Base-by-base conservation (phyloP, 2,329 filamentous ascomycete species). In the Massarina eburnea region DNA sequence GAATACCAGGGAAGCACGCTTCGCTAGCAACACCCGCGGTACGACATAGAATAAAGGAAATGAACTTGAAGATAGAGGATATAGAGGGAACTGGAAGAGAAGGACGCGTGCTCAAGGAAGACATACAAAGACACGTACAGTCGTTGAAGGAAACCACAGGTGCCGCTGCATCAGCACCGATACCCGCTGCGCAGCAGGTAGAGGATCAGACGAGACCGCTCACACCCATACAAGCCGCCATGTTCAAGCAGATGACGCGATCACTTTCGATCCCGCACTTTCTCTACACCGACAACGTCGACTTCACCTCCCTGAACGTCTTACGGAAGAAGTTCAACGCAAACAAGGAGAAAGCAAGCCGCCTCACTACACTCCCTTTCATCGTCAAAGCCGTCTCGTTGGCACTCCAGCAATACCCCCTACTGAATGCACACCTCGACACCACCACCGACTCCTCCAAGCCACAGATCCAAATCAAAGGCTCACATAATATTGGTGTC, bases 191-290 rank as follows among this genome's bases (percentile, higher is more conserved):
- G 24, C 45, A 54, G 34, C 63, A 71, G 26, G 57, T 70, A 12
- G 74, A 77, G 43, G 94, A 97, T 71, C 87, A 84, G 8, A 71
- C 77, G 2, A 78, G 86, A 24, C 76, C 81, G 46, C 76, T 99
- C 50, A 89, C 89, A 10, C 85, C 85, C 29, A 87, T 89, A 12
- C 92, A 97, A 73, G 79, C 82, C 29, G 87, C 90, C 66, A 99
- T 99, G 94, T 97, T 96, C 83, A 96, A 95, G 75, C 81, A 85
- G 49, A 99, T 99, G 94, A 96, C 92, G 12, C 84, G 84, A 47
- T 96, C 92, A 2, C 80, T 99, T 52, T 82, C 73, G 40, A 97
- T 96, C 59, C 94, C 94, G 0, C 94, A 97, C 72, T 96, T 99
- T 73, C 82, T 97, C 49, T 99, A 95, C 74, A 87, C 90, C 30